These are phyloP conservation scores for Termitomyces sp. DNA, from an alignment of 768 basidiomycete genomes.

Conservation along the genomic window DNA sequence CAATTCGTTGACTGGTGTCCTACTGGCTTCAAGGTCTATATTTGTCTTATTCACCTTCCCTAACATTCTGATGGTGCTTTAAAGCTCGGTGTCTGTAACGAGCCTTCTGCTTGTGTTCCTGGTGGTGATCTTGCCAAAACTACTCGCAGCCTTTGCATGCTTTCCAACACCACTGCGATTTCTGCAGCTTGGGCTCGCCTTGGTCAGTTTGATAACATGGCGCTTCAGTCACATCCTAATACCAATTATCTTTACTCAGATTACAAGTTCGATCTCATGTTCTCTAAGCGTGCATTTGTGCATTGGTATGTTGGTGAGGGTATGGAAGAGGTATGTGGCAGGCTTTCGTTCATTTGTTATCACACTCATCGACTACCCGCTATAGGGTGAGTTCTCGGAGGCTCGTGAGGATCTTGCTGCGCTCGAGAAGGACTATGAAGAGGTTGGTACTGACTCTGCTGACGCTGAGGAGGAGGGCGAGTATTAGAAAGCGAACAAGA, in stretches of 20 bases:
- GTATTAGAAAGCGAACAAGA: conserved; percentile 33
- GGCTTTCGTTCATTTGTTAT: not conserved
- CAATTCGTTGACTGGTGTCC: conserved; percentile 99
- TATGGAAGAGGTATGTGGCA: conserved; percentile 81
- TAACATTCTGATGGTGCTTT: conserved; percentile 17
- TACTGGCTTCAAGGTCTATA: conserved; percentile 83
- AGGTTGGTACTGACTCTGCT: conserved; percentile 76
- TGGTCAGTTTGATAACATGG: conserved; percentile 30
- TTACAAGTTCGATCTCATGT: conserved; percentile 98
- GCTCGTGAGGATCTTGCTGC: conserved; percentile 98
- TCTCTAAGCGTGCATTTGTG: conserved; percentile 91
- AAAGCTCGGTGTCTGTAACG: conserved; percentile 94
- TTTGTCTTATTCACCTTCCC: not conserved
- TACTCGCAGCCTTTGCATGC: conserved; percentile 93
- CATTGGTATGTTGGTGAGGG: conserved; percentile 98
- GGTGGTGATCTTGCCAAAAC: conserved; percentile 94
- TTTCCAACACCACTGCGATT: conserved; percentile 93
- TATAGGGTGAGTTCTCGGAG: conserved; percentile 93
- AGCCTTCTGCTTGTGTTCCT: conserved; percentile 87
- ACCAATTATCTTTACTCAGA: conserved; percentile 39
- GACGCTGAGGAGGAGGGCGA: conserved; percentile 66
- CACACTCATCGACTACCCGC: not conserved
- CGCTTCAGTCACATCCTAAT: not conserved
- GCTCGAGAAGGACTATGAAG: conserved; percentile 93
- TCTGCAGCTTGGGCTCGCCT: conserved; percentile 92